Percentiles rank a stretch among this genome's conserved stretches.
phyloP scores from a whole-genome alignment of 192 early-diverging fungal genomes.

The Lobosporangium transversale region DNA sequence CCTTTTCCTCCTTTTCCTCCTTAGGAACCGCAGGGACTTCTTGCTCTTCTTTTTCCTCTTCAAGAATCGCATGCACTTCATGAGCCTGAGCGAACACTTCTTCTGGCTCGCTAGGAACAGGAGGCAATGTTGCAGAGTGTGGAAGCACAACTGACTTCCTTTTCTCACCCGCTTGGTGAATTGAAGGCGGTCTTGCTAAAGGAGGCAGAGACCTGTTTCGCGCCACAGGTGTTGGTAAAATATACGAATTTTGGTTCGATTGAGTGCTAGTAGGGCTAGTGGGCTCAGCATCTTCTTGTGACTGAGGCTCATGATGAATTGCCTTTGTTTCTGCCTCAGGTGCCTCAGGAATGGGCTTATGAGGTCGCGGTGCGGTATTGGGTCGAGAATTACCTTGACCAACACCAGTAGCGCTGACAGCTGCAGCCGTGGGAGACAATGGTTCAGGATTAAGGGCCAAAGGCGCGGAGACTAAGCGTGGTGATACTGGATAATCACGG shows the following conservation, averaged over 20 bases:
- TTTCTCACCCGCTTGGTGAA: conserved; percentile 36
- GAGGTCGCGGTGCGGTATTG: conserved; percentile 26
- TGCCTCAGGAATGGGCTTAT: conserved; percentile 39
- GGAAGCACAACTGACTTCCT: conserved; percentile 12
- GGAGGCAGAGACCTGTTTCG: conserved; percentile 39
- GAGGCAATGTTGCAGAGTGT: conserved; percentile 18
- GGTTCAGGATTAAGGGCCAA: conserved; percentile 5
- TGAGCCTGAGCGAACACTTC: background rate
- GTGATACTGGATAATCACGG: conserved; percentile 18
- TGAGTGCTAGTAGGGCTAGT: background rate
- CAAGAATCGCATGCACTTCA: background rate
- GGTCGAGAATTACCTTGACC: conserved; percentile 30
- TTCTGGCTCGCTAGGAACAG: conserved; percentile 14
- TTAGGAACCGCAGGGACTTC: background rate
- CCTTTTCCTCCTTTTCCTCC: background rate
- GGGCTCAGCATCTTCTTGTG: background rate
- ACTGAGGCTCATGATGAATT: background rate
- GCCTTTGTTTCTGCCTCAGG: conserved; percentile 16
- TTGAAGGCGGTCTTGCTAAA: conserved; percentile 50
- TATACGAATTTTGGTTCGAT: conserved; percentile 36
- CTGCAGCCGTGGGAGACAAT: conserved; percentile 12
- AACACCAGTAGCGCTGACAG: no score
- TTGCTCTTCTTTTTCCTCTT: conserved; percentile 3
- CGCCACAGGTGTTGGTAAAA: conserved; percentile 37
- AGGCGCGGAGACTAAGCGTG: conserved; percentile 11